Percentiles rank a stretch among this genome's conserved stretches.
Evolutionary conservation across 768 basidiomycete genomes (phyloP).

Genomic region (Leccinum longicurvipes): DNA sequence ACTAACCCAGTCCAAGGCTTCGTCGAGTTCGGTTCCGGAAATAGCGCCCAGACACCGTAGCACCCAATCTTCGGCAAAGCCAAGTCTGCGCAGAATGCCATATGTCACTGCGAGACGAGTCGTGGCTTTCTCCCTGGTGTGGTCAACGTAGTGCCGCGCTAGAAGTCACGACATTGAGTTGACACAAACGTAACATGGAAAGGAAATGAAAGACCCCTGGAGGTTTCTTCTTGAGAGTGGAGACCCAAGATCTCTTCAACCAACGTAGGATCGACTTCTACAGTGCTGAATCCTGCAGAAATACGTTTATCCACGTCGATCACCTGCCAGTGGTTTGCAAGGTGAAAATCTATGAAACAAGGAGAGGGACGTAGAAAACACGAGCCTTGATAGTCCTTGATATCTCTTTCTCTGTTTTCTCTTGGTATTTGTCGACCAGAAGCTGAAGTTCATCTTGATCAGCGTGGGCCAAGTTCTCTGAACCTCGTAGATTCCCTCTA

Average conservation of each 20-base stretch:
- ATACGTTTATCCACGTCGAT: constrained; percentile 81
- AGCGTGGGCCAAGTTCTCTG: constrained; percentile 30
- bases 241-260: constrained; percentile 60
- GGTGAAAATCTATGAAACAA: not conserved
- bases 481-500: constrained; percentile 6
- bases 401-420: constrained; percentile 87
- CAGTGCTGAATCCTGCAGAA: constrained; percentile 55
- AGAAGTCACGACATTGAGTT: constrained; percentile 1
- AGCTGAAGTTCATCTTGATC: constrained; percentile 49
- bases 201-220: constrained; percentile 25
- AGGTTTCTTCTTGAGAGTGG: constrained; percentile 35
- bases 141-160: constrained; percentile 36
- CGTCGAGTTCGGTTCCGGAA: constrained; percentile 72
- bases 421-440: constrained; percentile 79
- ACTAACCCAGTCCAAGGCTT: constrained; percentile 88
- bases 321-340: constrained; percentile 38
- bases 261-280: constrained; percentile 61
- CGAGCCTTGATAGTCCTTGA: constrained; percentile 64
- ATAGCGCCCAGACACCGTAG: constrained; percentile 68
- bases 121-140: constrained; percentile 68
- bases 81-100: constrained; percentile 74
- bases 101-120: constrained; percentile 74
- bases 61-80: constrained; percentile 67
- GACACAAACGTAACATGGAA: not conserved
- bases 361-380: not conserved